phyloP scores from a whole-genome alignment of 306 rosid genomes.

The Cicer pinnatifidum region DNA sequence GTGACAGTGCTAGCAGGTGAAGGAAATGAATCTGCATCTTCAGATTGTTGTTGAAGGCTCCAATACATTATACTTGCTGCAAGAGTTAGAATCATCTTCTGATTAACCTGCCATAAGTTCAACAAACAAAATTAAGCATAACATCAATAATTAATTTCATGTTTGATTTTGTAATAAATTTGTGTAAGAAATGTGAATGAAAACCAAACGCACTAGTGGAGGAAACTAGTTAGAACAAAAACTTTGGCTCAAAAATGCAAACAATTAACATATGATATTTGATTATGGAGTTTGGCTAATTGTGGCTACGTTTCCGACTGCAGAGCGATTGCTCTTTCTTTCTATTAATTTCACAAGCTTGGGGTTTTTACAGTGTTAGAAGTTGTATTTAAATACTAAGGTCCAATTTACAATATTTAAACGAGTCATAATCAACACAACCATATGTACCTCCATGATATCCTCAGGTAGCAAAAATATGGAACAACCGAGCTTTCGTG shows the following conservation, averaged over 20 bases:
- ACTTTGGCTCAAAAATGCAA: too few relatives aligned
- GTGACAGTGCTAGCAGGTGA: conserved; percentile 57
- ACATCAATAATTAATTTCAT: neutral
- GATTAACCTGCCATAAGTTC: conserved; percentile 78
- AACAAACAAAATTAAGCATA: conserved; percentile 5
- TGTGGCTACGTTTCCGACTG: too few relatives aligned
- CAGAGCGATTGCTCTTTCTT: too few relatives aligned
- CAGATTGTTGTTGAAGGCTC: conserved; percentile 79
- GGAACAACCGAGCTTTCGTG: conserved; percentile 96
- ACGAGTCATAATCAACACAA: too few relatives aligned
- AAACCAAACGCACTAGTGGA: conserved; percentile 32
- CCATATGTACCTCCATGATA: conserved; percentile 75
- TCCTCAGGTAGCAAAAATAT: conserved; percentile 93
- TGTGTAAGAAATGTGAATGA: neutral
- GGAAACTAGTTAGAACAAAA: neutral
- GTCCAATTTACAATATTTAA: too few relatives aligned
- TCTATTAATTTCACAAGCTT: too few relatives aligned
- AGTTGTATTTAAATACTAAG: too few relatives aligned
- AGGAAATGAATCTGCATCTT: conserved; percentile 57
- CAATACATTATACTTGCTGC: conserved; percentile 91
- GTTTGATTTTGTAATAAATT: neutral
- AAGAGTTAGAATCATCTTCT: conserved; percentile 90
- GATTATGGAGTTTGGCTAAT: too few relatives aligned
- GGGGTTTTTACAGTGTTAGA: too few relatives aligned
- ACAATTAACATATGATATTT: too few relatives aligned